These are phyloP conservation scores for Trichoderma brevicompactum DNA, from an alignment of 2,329 filamentous ascomycete genomes.

Conservation along the genomic window DNA sequence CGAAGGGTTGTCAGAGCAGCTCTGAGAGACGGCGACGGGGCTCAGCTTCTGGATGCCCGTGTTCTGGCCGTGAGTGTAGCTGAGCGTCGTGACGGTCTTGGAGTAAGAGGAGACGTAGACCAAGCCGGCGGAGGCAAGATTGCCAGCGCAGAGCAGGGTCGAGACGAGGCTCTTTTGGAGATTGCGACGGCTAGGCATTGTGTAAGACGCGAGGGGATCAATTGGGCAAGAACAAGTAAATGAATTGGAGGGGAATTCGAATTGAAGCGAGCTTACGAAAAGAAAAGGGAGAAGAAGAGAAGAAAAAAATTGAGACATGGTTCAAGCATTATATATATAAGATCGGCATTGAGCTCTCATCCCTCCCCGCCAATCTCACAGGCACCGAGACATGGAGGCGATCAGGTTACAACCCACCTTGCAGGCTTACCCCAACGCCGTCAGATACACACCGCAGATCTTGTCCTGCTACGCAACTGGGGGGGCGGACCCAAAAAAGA, in stretches of 20 bases:
- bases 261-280: background rate
- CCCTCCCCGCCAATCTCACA: slow-evolving; percentile 4
- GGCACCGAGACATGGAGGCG: background rate
- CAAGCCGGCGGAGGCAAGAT: slow-evolving; percentile 44
- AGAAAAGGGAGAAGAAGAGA: background rate
- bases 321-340: slow-evolving; percentile 19
- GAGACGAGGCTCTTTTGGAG: slow-evolving; percentile 29
- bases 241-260: background rate
- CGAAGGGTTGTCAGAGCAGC: slow-evolving; percentile 59
- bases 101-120: slow-evolving; percentile 56
- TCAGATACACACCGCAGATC: slow-evolving; percentile 18
- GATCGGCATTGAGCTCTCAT: slow-evolving; percentile 21
- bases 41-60: slow-evolving; percentile 43
- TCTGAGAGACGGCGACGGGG: slow-evolving; percentile 48
- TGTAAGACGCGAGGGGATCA: background rate
- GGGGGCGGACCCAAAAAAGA: too few species aligned
- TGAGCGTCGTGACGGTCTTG: slow-evolving; percentile 54
- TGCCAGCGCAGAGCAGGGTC: slow-evolving; percentile 29
- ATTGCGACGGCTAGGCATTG: slow-evolving; percentile 18
- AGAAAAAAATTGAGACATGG: slow-evolving; percentile 5
- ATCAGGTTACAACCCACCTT: background rate
- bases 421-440: slow-evolving; percentile 5
- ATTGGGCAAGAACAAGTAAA: background rate
- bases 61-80: slow-evolving; percentile 39
- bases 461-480: background rate